These are phyloP conservation scores for Erucastrum elatum DNA, from an alignment of 345 rosid species.

Conservation along the genomic window DNA sequence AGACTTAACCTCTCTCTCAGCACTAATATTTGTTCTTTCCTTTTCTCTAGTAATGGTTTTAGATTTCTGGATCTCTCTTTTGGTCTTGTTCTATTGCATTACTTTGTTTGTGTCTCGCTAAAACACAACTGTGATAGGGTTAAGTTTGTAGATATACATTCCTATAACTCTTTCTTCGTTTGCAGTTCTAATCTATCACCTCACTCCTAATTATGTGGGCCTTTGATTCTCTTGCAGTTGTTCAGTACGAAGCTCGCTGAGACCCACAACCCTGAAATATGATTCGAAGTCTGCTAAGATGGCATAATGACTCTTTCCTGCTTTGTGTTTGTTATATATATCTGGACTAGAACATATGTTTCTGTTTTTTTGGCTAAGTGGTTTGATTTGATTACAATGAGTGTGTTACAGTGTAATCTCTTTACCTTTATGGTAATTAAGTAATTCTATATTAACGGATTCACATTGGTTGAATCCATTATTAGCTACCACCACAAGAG, in stretches of 20 bases:
- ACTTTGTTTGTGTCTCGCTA: too few relatives aligned
- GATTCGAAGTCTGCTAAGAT: neutral
- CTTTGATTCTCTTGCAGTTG: conserved; percentile 49
- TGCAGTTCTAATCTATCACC: neutral
- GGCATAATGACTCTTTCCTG: neutral
- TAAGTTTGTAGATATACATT: too few relatives aligned
- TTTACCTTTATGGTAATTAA: neutral
- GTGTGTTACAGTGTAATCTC: neutral
- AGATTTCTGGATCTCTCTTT: too few relatives aligned
- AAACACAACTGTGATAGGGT: too few relatives aligned
- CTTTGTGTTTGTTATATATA: neutral
- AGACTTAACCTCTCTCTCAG: neutral
- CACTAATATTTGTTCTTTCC: too few relatives aligned
- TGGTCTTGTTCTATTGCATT: too few relatives aligned
- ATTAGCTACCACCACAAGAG: neutral
- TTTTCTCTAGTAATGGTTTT: too few relatives aligned
- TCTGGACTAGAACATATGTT: neutral
- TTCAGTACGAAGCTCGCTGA: conserved; percentile 75
- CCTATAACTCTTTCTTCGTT: neutral
- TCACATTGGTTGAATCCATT: neutral
- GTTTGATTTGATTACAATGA: neutral
- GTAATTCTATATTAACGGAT: neutral
- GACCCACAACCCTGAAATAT: neutral
- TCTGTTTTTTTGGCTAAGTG: neutral
- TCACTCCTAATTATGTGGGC: neutral